These are phyloP conservation scores for Curvularia sp. DNA, from an alignment of 2,329 filamentous ascomycete species.

Conservation along the genomic window DNA sequence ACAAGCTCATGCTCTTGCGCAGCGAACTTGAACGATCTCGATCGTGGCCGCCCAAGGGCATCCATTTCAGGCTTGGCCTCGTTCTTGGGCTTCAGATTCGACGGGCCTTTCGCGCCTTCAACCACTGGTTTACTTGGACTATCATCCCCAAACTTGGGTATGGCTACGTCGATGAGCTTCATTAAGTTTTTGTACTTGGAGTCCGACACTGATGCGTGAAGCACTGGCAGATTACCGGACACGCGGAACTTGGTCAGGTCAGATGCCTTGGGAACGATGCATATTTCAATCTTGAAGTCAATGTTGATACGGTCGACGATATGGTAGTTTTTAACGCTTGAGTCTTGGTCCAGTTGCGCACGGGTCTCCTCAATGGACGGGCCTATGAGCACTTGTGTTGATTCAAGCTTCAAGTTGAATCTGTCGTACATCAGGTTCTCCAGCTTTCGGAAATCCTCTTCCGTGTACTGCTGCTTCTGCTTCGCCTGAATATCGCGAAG, in stretches of 20 bases:
- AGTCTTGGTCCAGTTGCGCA: constrained; percentile 73
- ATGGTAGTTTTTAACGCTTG: constrained; percentile 76
- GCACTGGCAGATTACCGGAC: constrained; percentile 86
- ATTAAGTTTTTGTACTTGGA: constrained; percentile 97
- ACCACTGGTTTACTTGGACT: constrained; percentile 46
- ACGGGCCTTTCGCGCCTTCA: constrained; percentile 44
- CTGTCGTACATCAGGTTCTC: constrained; percentile 98
- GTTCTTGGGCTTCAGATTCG: constrained; percentile 48
- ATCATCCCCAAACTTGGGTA: constrained; percentile 77
- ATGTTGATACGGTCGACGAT: constrained; percentile 97
- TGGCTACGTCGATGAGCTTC: constrained; percentile 92
- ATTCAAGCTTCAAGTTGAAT: constrained; percentile 89
- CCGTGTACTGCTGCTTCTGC: constrained; percentile 83
- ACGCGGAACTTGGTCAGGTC: constrained; percentile 92
- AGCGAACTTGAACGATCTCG: constrained; percentile 76
- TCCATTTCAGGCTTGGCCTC: constrained; percentile 41
- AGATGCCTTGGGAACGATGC: constrained; percentile 93
- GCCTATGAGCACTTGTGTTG: constrained; percentile 93
- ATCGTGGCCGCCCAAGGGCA: constrained; percentile 61
- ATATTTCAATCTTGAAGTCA: constrained; percentile 94
- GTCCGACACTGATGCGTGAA: constrained; percentile 92
- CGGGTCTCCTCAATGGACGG: constrained; percentile 92
- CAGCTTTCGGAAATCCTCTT: constrained; percentile 85
- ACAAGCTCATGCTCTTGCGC: constrained; percentile 77
- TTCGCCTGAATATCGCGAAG: constrained; percentile 90